Evolutionary conservation across 139 green algal genomes (phyloP).

Genomic region (Zygnema circumcarinatum): DNA sequence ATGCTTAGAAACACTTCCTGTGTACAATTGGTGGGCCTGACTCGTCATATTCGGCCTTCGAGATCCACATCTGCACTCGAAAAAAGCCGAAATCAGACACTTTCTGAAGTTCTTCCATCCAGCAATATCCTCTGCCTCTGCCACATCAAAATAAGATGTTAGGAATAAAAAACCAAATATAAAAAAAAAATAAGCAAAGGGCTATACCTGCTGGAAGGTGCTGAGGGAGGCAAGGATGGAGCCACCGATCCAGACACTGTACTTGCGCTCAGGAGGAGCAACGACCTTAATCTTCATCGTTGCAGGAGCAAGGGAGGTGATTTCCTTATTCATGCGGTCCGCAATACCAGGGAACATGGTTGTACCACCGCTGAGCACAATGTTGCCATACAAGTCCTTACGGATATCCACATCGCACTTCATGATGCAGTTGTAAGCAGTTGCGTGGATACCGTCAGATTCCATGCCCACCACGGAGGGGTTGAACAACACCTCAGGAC

Average conservation of each 20-base stretch:
- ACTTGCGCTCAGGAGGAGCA: constrained; percentile 67
- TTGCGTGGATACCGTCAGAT: constrained; percentile 62
- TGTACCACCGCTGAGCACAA: constrained; percentile 65
- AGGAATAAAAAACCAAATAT: neutral
- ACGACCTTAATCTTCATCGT: constrained; percentile 70
- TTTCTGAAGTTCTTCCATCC: no score
- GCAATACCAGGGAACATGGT: constrained; percentile 67
- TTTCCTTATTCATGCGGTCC: constrained; percentile 66
- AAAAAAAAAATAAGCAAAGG: neutral
- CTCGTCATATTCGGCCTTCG: constrained; percentile 96
- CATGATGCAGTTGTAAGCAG: constrained; percentile 68
- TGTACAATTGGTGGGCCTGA: constrained; percentile 95
- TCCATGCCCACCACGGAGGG: constrained; percentile 66
- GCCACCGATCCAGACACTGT: constrained; percentile 69
- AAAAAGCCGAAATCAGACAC: neutral
- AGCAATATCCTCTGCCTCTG: no score
- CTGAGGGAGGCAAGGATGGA: constrained; percentile 69
- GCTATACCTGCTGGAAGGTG: constrained; percentile 66
- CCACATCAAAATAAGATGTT: neutral
- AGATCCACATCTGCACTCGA: constrained; percentile 85
- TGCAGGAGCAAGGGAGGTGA: constrained; percentile 61
- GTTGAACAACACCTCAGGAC: constrained; percentile 66
- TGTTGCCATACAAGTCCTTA: constrained; percentile 66
- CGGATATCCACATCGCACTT: constrained; percentile 67
- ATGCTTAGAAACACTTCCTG: constrained; percentile 92